Evolutionary conservation across 2,329 filamentous ascomycete genomes (phyloP).

Genomic region (Penicillium brasilianum): DNA sequence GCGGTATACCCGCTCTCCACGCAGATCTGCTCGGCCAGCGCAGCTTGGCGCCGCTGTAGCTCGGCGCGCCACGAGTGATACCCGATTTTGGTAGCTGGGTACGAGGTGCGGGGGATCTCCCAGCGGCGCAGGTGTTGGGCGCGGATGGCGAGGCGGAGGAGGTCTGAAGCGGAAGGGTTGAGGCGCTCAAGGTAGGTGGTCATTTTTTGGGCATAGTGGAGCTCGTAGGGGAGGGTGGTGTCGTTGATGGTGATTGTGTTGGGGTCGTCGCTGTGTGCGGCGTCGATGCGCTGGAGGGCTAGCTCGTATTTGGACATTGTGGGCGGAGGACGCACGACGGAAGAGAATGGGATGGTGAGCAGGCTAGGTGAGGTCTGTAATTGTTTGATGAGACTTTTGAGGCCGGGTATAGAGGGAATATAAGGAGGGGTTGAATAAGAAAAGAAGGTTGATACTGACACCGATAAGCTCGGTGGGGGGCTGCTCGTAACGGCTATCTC

Average conservation of each 20-base stretch:
- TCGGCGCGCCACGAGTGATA: constrained; percentile 81
- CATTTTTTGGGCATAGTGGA: constrained; percentile 82
- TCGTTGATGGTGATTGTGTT: constrained; percentile 53
- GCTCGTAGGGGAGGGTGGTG: constrained; percentile 69
- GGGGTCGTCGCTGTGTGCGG: constrained; percentile 72
- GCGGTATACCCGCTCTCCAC: constrained; percentile 54
- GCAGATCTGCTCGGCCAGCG: constrained; percentile 62
- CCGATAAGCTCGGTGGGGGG: constrained; percentile 1
- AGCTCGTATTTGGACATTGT: constrained; percentile 42
- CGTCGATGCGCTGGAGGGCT: constrained; percentile 73
- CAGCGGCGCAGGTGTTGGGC: constrained; percentile 86
- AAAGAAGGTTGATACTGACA: not conserved
- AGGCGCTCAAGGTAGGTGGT: constrained; percentile 71
- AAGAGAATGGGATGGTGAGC: not conserved
- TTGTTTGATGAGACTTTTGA: not conserved
- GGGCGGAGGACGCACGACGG: not conserved
- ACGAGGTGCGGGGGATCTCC: constrained; percentile 76
- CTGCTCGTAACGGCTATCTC: not conserved
- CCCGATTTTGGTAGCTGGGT: constrained; percentile 74
- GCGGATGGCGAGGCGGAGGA: constrained; percentile 75
- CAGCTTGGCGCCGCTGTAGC: constrained; percentile 73
- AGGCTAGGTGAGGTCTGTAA: not conserved
- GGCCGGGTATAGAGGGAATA: not conserved
- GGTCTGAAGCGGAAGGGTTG: constrained; percentile 65
- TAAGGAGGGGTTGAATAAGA: not conserved